Evolutionary conservation across 2,329 filamentous ascomycete genomes (phyloP), one percentile per base, ranked within the genome.

Genomic region (Lecanicillium sp.): DNA sequence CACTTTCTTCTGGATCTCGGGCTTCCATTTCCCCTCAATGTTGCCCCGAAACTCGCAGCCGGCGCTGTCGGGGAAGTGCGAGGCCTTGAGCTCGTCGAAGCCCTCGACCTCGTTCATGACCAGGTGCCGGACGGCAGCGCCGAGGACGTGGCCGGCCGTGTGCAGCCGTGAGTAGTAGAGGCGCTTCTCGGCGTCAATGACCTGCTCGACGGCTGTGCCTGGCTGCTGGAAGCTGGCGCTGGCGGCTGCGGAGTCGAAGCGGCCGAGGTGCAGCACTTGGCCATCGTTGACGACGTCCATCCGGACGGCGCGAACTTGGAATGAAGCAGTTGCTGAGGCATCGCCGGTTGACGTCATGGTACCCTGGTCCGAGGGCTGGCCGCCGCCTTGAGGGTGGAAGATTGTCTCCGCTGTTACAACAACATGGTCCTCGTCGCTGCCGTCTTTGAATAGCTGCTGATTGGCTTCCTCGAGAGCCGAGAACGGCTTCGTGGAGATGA

Each of bases 311-410:
- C 63, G 64, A 8, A 87, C 79, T 17, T 68, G 58, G 54, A 86
- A 83, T 0, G 55, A 58, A 17, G 57, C 23, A 14, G 33, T 14
- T 4, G 24, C 1, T 50, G 37, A 35, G 21, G 35, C 40, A 7
- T 56, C 56, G 14, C 55, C 46, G 10, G 26, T 20, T n/a, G 56
- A 53, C 0, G 63, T 65, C 52, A 88, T 84, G 33, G 59, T 66
- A 17, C 85, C 85, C 10, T 73, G 70, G 52, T 89, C 85, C 0
- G 78, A 83, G 1, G 85, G 85, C 57, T 89, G 85, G 7, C 85
- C 85, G 51, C 85, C 85, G 17, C 85, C 85, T 62, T 89, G 85
- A 0, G 83, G 79, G 52, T 89, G 82, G 64, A 89, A 89, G 52
- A 88, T 82, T n/a, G 85, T 88, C 39, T 76, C 65, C 2, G 77